Evolutionary conservation across 306 rosid genomes (phyloP).

Genomic region (Castanea sativa): DNA sequence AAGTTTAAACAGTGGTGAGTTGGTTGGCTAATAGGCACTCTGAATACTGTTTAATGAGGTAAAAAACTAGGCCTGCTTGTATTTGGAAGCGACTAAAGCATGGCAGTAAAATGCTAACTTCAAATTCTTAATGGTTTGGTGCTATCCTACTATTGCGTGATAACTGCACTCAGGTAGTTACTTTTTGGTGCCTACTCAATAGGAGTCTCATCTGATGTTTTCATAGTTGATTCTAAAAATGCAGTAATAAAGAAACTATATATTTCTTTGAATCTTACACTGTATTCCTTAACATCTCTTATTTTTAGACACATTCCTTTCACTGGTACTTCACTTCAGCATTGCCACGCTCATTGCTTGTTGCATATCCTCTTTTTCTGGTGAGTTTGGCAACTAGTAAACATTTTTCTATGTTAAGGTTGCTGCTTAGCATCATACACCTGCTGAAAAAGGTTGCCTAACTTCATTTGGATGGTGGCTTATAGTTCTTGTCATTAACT

Average conservation of each 20-base stretch:
- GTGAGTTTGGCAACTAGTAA: conserved; percentile 38
- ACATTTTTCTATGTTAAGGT: neutral
- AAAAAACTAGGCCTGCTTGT: neutral
- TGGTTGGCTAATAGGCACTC: neutral
- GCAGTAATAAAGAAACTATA: neutral
- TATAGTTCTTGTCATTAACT: conserved; percentile 7
- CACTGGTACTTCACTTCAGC: conserved; percentile 98
- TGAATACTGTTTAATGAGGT: neutral
- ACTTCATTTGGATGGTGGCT: conserved; percentile 10
- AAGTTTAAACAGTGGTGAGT: neutral
- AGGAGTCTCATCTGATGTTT: neutral
- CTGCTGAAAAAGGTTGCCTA: neutral
- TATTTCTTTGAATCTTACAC: neutral
- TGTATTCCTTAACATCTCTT: conserved; percentile 43
- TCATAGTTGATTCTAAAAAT: neutral
- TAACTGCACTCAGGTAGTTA: neutral
- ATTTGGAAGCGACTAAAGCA: neutral
- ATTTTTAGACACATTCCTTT: conserved; percentile 67
- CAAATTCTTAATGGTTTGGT: neutral
- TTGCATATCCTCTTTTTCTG: conserved; percentile 87
- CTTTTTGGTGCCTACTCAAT: neutral
- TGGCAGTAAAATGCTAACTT: neutral
- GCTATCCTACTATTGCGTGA: neutral
- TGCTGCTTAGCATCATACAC: neutral
- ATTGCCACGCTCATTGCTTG: conserved; percentile 87